Percentiles rank a stretch among this genome's conserved stretches.
phyloP scores from a whole-genome alignment of 2,329 filamentous ascomycete species.

The Fusarium sarcochroum region DNA sequence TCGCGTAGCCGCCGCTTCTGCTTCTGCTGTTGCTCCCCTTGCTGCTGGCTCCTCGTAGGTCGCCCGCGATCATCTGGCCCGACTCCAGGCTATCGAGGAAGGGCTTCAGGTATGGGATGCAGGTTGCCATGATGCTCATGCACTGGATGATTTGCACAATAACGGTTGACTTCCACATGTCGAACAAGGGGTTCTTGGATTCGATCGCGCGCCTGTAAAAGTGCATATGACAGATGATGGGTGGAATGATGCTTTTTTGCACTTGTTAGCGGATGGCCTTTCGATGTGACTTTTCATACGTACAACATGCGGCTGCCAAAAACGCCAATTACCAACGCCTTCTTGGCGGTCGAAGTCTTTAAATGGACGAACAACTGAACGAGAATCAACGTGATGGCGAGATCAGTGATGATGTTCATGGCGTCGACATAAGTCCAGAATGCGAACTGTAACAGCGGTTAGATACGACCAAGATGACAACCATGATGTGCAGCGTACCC shows the following conservation, averaged over 20 bases:
- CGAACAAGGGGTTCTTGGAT: conserved; percentile 31
- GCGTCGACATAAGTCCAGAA: conserved; percentile 26
- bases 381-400: conserved; percentile 19
- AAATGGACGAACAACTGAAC: conserved; percentile 20
- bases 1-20: neutral
- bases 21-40: conserved; percentile 33
- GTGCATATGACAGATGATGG: conserved; percentile 39
- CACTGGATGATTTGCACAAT: conserved; percentile 41
- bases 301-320: conserved; percentile 31
- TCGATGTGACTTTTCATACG: neutral
- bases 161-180: conserved; percentile 37
- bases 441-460: neutral
- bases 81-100: conserved; percentile 44
- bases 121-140: conserved; percentile 40
- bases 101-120: conserved; percentile 43
- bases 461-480: neutral
- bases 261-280: neutral
- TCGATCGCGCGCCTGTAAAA: conserved; percentile 28
- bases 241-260: conserved; percentile 32
- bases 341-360: conserved; percentile 22
- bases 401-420: conserved; percentile 29
- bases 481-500: neutral
- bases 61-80: conserved; percentile 39
- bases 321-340: conserved; percentile 26
- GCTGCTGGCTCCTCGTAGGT: conserved; percentile 25